These are phyloP conservation scores for Mycena haematopus DNA, from an alignment of 768 basidiomycete genomes.

Conservation along the genomic window DNA sequence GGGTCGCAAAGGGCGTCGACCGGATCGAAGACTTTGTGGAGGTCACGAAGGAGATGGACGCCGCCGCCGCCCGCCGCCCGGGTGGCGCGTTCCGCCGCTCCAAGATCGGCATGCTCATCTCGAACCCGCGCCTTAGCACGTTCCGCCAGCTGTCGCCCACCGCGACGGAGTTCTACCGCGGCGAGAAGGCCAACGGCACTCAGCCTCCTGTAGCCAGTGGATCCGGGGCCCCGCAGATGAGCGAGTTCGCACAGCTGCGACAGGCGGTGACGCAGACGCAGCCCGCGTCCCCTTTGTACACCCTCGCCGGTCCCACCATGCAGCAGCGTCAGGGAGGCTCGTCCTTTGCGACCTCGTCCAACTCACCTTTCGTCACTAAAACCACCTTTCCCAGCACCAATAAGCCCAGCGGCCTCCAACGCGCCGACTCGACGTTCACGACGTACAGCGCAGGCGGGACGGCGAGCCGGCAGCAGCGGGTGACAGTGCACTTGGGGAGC, in stretches of 20 bases:
- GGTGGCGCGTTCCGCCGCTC: constrained; percentile 40
- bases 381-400: too few species aligned
- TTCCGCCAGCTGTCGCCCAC: constrained; percentile 61
- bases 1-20: constrained; percentile 68
- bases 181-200: too few species aligned
- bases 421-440: not conserved
- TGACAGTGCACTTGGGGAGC: constrained; percentile 55
- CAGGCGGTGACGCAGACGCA: constrained; percentile 5
- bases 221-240: constrained; percentile 6
- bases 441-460: not conserved
- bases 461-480: constrained; percentile 42
- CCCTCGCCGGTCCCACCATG: not conserved
- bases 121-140: constrained; percentile 60
- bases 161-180: constrained; percentile 42
- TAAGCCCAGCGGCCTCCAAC: not conserved
- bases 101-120: constrained; percentile 52
- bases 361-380: not conserved
- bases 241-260: constrained; percentile 13
- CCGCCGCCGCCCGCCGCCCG: not conserved
- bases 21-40: constrained; percentile 56
- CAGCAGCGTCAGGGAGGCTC: not conserved
- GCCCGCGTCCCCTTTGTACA: not conserved
- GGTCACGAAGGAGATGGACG: constrained; percentile 48
- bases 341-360: too few species aligned
- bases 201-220: too few species aligned